Evolutionary conservation across 1,284 basidiomycete species (phyloP), one percentile per base, ranked within the genome.

Genomic region (Ganoderma sinense): DNA sequence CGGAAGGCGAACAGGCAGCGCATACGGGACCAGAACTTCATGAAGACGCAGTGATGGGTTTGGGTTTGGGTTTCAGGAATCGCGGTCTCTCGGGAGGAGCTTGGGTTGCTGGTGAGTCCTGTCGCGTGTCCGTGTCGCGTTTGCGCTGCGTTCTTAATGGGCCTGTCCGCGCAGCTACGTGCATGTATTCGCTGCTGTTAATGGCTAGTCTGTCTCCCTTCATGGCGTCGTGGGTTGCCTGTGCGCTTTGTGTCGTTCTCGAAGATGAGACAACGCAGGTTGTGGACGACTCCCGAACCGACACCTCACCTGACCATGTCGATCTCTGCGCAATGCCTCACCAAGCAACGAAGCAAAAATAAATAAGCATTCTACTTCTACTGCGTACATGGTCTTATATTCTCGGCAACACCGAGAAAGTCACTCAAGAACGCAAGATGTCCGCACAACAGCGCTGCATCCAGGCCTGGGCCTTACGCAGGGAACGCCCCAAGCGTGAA

Each of bases 1-100:
- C 82, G 92, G 75, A 83, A 83, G 75, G 85, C 86, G 74, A 94
- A 91, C 64, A 85, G 88, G 71, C 85, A 89, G 77, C 83, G 82
- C 63, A 91, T 95, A 78, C 90, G 89, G 77, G 91, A 93, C 67
- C 85, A 85, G 67, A 94, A 94, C 75, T 89, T 95, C 79, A 91
- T 94, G 91, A 89, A 88, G 78, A 91, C 89, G 10, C 91, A 92
- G 77, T 92, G 81, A 75, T 31, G 62, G 11, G 63, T 39, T 2
- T 36, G 6, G 33, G 33, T 5, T 5, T 10, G 6, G 5, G n/a
- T 31, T 16, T 5, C 13, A 14, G 62, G 39, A n/a, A n/a, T n/a
- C 20, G 14, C 39, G 26, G 62, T 36, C n/a, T 58, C 65, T 55
- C 55, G 62, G 43, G 41, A 39, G 26, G 67, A 53, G 56, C 51